These are phyloP conservation scores for Friedmanniomyces simplex DNA, from an alignment of 495 filamentous ascomycete species.

Conservation along the genomic window DNA sequence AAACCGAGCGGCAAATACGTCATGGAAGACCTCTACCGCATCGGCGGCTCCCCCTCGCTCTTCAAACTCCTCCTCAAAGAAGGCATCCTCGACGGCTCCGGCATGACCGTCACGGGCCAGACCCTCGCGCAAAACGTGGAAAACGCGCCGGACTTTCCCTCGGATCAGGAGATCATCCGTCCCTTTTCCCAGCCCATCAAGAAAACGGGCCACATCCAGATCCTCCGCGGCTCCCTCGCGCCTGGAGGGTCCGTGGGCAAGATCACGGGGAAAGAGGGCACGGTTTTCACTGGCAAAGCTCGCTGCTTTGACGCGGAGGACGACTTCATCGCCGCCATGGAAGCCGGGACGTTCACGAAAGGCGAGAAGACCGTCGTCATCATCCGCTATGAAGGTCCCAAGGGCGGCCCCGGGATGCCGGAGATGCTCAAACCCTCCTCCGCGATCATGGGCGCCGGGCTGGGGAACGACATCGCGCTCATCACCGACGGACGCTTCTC, in stretches of 20 bases:
- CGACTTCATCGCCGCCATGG: slow-evolving; percentile 36
- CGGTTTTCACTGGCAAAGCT: slow-evolving; percentile 77
- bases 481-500: slow-evolving; percentile 71
- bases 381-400: slow-evolving; percentile 88
- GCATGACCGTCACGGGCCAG: slow-evolving; percentile 90
- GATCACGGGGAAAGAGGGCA: slow-evolving; percentile 96
- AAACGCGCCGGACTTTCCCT: slow-evolving; percentile 64
- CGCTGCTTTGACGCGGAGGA: slow-evolving; percentile 65
- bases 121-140: slow-evolving; percentile 86
- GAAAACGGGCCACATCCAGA: slow-evolving; percentile 88
- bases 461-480: slow-evolving; percentile 71
- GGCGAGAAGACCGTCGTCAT: slow-evolving; percentile 96
- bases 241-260: slow-evolving; percentile 92
- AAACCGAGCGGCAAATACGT: slow-evolving; percentile 98
- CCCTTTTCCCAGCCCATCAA: slow-evolving; percentile 91
- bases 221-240: slow-evolving; percentile 80
- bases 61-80: slow-evolving; percentile 88
- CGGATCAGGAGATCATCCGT: slow-evolving; percentile 82
- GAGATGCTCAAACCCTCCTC: slow-evolving; percentile 79
- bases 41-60: slow-evolving; percentile 84
- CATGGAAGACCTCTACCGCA: slow-evolving; percentile 80
- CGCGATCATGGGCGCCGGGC: slow-evolving; percentile 77
- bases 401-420: slow-evolving; percentile 74
- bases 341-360: slow-evolving; percentile 72
- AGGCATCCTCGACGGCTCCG: slow-evolving; percentile 74